Percentiles rank a stretch among this genome's conserved stretches.
phyloP scores from a whole-genome alignment of 139 green algal genomes.

The Picochlorum sp. region DNA sequence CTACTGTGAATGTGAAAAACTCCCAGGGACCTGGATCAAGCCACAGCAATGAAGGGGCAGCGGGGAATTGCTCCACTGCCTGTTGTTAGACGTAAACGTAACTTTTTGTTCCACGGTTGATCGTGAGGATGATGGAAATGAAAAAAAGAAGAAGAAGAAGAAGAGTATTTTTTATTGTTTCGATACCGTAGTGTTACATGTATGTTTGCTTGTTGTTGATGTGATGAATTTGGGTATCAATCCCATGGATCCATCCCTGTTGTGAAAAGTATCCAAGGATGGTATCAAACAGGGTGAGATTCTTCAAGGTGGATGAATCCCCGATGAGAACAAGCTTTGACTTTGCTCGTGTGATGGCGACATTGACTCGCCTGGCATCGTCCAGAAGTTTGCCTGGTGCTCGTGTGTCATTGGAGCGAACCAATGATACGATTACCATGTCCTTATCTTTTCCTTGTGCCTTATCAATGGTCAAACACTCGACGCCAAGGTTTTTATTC shows the following conservation, averaged over 20 bases:
- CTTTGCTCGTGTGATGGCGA: constrained; percentile 80
- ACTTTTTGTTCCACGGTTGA: neutral
- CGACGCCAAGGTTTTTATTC: constrained; percentile 26
- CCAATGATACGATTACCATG: constrained; percentile 62
- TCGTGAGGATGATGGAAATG: neutral
- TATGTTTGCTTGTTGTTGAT: neutral
- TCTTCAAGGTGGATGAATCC: constrained; percentile 34
- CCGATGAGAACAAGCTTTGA: constrained; percentile 75
- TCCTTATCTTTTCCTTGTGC: constrained; percentile 78
- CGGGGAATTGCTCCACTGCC: too few relatives aligned
- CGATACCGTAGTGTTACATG: neutral
- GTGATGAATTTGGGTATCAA: neutral
- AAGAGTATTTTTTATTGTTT: constrained; percentile 9
- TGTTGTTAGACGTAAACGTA: neutral
- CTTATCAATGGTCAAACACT: constrained; percentile 81
- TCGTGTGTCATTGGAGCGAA: constrained; percentile 51
- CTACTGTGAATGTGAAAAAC: too few relatives aligned
- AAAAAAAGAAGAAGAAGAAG: neutral
- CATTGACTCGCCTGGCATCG: constrained; percentile 87
- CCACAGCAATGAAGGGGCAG: neutral
- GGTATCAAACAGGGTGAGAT: constrained; percentile 28
- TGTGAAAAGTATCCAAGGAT: constrained; percentile 14
- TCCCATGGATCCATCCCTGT: neutral
- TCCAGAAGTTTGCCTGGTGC: constrained; percentile 51
- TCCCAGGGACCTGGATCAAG: too few relatives aligned